phyloP scores from a whole-genome alignment of 768 basidiomycete genomes.

The Mycena sanguinolenta region DNA sequence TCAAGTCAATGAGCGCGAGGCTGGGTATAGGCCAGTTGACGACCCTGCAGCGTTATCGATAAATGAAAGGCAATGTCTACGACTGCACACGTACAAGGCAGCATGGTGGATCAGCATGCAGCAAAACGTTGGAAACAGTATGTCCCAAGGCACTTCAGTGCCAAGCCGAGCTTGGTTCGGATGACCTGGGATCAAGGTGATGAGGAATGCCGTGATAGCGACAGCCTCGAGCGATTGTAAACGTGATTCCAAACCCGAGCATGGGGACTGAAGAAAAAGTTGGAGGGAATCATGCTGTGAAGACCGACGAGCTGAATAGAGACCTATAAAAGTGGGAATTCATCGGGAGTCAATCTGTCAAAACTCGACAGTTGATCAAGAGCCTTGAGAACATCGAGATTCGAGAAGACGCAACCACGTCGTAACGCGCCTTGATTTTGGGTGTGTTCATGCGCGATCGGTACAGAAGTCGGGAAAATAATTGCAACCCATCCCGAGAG shows the following conservation, averaged over 20 bases:
- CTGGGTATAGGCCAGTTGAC: background rate
- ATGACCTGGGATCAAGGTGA: too few species aligned
- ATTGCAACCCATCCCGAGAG: too few species aligned
- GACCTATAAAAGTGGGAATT: background rate
- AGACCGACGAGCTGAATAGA: background rate
- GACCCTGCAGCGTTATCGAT: background rate
- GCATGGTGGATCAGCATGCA: background rate
- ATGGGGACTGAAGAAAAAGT: background rate
- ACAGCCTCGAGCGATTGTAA: background rate
- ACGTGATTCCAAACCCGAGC: background rate
- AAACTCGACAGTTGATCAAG: too few species aligned
- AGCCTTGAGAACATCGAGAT: too few species aligned
- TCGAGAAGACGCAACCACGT: too few species aligned
- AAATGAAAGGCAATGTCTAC: too few species aligned
- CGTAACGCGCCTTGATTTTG: too few species aligned
- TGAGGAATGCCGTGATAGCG: background rate
- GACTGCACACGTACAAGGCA: background rate
- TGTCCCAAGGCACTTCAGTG: too few species aligned
- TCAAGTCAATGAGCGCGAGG: background rate
- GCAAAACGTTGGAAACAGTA: background rate
- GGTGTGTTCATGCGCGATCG: too few species aligned
- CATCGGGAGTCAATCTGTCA: too few species aligned
- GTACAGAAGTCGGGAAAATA: too few species aligned
- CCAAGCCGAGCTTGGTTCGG: too few species aligned
- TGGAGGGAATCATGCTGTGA: background rate